Base-by-base conservation (phyloP, 352 stramenopile genomes). In the Detonula confervacea region DNA sequence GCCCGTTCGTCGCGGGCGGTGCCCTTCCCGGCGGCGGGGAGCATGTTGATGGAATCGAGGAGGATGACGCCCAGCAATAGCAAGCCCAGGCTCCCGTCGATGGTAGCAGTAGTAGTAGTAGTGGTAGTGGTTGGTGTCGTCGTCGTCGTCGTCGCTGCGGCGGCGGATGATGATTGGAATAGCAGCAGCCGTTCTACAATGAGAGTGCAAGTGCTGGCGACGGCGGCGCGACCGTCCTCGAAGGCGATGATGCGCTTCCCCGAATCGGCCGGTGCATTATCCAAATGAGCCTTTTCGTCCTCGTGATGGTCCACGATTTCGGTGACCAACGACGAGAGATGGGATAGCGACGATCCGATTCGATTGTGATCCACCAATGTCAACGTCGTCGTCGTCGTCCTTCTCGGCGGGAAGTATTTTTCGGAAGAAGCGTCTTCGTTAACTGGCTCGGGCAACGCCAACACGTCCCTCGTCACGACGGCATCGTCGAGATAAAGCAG, bases 221-320 rank as follows among this genome's bases (percentile, higher is more conserved):
- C 88, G 30, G 74, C 67, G 11, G 88, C 81, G 16, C 71, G 25
- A 35, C 69, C 59, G 27, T 77, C 47, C 44, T 82, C 69, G 78
- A 91, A 92, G 27, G 88, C 86, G 68, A 92, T 86, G 11, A 73
- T 74, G 16, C 86, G 55, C 18, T 42, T 49, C 9, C 44, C 63
- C 14, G 61, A 73, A 14, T 20, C 18, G 1, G 47, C 16, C 3
- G 24, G 24, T 22, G 47, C 60, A 2, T 86, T 83, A 27, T 87
- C 29, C 16, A 55, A 42, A 69, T 92, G 85, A 59, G 62, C 62
- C 5, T 24, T 35, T 69, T 89, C 77, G 70, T 93, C 88, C 33
- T 83, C 51, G 61, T 93, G 88, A 82, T 93, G 88, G 76, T 93
- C 88, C 1, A 91, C 12, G 68, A 93, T 93, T 70, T 85, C 82